Evolutionary conservation across 2,329 filamentous ascomycete genomes (phyloP).

Genomic region (Teratosphaeriaceae sp.): DNA sequence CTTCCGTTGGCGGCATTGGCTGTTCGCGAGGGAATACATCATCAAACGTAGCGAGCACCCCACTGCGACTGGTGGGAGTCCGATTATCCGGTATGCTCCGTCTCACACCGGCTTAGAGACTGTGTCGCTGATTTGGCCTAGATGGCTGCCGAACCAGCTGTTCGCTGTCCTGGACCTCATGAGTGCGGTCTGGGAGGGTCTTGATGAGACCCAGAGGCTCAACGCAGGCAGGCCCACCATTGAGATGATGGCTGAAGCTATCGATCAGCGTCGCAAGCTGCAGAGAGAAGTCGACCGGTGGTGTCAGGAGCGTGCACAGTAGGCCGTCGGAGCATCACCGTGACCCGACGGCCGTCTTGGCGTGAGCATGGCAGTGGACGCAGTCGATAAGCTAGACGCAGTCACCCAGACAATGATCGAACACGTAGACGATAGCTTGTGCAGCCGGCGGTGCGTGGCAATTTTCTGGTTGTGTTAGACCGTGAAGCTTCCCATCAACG

Average conservation of each 20-base stretch:
- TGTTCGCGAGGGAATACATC: slow-evolving; percentile 78
- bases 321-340: neutral
- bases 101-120: neutral
- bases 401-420: too few species aligned
- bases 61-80: slow-evolving; percentile 72
- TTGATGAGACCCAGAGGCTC: slow-evolving; percentile 13
- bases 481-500: slow-evolving; percentile 20
- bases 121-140: slow-evolving; percentile 29
- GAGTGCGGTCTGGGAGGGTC: slow-evolving; percentile 48
- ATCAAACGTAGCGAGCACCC: slow-evolving; percentile 70
- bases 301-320: slow-evolving; percentile 34
- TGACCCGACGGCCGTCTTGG: too few species aligned
- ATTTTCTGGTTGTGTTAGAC: too few species aligned
- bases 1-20: slow-evolving; percentile 81
- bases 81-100: slow-evolving; percentile 51
- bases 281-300: slow-evolving; percentile 71
- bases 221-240: slow-evolving; percentile 16
- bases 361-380: too few species aligned
- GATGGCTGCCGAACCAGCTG: slow-evolving; percentile 78
- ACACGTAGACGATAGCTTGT: too few species aligned
- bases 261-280: slow-evolving; percentile 58
- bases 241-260: slow-evolving; percentile 60
- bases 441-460: too few species aligned
- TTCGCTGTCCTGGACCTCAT: slow-evolving; percentile 68
- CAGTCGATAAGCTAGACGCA: too few species aligned